Base-by-base conservation (phyloP, 75 land plant species). In the Pinus tabuliformis region DNA sequence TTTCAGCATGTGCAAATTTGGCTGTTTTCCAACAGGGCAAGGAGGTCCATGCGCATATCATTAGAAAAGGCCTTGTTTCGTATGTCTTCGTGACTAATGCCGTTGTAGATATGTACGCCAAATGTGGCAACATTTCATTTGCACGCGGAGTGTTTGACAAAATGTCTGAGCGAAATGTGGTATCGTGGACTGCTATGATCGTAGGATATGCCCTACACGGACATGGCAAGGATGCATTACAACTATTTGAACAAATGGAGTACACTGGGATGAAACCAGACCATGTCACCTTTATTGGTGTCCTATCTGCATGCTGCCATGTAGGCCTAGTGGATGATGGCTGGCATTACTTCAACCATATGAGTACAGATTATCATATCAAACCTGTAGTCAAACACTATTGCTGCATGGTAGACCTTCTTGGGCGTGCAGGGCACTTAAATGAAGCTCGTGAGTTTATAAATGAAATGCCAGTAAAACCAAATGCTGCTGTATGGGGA, bases 401-500 rank as follows among this genome's bases (percentile, higher is more conserved):
- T 56, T 49, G 57, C 78, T 78, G 79, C 58, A 74, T 78, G 37
- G 59, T 73, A 17, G 79, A 78, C 75, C 79, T 78, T 56, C 59
- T 75, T 56, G 79, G 57, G 54, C 56, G 78, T n/a, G 75, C 79
- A 17, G 77, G 77, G 3, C 16, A 42, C 14, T 13, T 78, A 7
- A 54, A 74, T 52, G 79, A 78, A 56, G 81, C 81, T 26, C 21
- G 20, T 30, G 56, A 13, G 18, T 79, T 81, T 37, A 56, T 81
- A 37, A 59, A 72, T 39, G 60, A n/a, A n/a, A 81, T 79, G 82
- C 82, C 82, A 79, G 28, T 66, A 22, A 60, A 63, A 33, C 82
- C 82, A 3, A n/a, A 49, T 33, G 52, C 57, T 30, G 82, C 68
- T 42, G 72, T 71, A 24, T 81, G 83, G 82, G 61, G 70, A 30